Evolutionary conservation across 1,139 yeast genomes (phyloP).

Genomic region (Candida gigantensis): DNA sequence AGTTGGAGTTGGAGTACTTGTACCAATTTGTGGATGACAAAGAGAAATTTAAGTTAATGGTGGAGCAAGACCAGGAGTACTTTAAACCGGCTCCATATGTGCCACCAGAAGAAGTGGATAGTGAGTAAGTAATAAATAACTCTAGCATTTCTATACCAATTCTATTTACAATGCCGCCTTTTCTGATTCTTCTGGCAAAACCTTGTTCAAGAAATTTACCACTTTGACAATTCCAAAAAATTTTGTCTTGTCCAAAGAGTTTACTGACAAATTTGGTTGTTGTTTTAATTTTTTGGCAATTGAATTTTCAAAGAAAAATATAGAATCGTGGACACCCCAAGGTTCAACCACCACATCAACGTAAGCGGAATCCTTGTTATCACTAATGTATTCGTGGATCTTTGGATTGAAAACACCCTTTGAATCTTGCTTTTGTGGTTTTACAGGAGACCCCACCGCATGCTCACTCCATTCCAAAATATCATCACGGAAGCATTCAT

Average conservation of each 20-base stretch:
- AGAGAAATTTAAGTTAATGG: slow-evolving; percentile 58
- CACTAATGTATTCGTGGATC: slow-evolving; percentile 17
- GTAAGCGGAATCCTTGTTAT: slow-evolving; percentile 18
- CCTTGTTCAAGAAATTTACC: slow-evolving; percentile 28
- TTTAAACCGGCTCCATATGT: slow-evolving; percentile 63
- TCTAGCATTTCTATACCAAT: no score
- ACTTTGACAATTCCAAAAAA: slow-evolving; percentile 31
- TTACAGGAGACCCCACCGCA: slow-evolving; percentile 31
- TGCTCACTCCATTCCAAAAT: slow-evolving; percentile 36
- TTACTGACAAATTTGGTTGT: background rate
- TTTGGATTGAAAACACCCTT: slow-evolving; percentile 21
- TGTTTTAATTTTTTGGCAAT: background rate
- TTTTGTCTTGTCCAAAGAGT: slow-evolving; percentile 18
- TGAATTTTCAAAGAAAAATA: slow-evolving; percentile 13
- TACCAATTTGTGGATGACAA: slow-evolving; percentile 72
- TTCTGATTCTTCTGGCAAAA: slow-evolving; percentile 1
- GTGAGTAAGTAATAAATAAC: slow-evolving; percentile 13
- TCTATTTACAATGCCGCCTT: no score
- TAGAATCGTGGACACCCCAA: no score
- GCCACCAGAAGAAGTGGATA: slow-evolving; percentile 35
- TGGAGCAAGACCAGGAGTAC: slow-evolving; percentile 69
- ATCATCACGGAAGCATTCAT: slow-evolving; percentile 46
- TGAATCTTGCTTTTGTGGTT: slow-evolving; percentile 27
- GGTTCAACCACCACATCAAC: slow-evolving; percentile 36
- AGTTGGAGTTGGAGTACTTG: slow-evolving; percentile 84